phyloP scores from a whole-genome alignment of 306 rosid species.

The Rosa persica region DNA sequence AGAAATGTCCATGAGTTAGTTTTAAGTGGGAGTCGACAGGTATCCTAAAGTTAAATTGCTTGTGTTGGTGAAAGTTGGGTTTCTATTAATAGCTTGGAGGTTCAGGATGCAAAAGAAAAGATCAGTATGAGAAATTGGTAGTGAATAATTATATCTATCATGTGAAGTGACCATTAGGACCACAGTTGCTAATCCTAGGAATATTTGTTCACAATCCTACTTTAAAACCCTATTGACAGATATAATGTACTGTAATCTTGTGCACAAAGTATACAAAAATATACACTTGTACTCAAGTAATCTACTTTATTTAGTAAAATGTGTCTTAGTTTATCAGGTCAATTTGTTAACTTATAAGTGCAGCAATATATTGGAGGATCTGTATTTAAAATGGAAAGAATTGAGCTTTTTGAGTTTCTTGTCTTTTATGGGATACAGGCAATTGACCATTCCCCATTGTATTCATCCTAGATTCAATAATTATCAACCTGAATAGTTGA shows the following conservation, averaged over 20 bases:
- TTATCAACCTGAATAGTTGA: not conserved
- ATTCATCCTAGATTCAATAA: not conserved
- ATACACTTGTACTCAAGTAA: not conserved
- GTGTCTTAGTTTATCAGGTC: not conserved
- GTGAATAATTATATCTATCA: not conserved
- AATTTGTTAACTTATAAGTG: not conserved
- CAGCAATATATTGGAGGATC: not conserved
- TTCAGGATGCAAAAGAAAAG: not conserved
- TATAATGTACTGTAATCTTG: not conserved
- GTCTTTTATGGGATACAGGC: not conserved
- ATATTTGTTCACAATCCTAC: not conserved
- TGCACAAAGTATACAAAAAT: not conserved
- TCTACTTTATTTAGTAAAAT: not conserved
- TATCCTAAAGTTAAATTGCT: not conserved
- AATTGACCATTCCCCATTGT: not conserved
- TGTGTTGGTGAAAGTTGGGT: slow-evolving; percentile 21
- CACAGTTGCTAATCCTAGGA: not conserved
- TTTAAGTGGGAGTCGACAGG: slow-evolving; percentile 5
- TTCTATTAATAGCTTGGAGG: not conserved
- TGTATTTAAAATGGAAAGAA: not conserved
- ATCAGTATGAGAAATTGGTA: not conserved
- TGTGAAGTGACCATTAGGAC: not conserved
- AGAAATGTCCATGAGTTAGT: not conserved
- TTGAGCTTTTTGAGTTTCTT: not conserved
- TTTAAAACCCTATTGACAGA: not conserved